Percentiles rank a stretch among this genome's conserved stretches.
These are phyloP conservation scores for Mitragyna speciosa DNA, from an alignment of 257 asterid genomes.

Conservation along the genomic window DNA sequence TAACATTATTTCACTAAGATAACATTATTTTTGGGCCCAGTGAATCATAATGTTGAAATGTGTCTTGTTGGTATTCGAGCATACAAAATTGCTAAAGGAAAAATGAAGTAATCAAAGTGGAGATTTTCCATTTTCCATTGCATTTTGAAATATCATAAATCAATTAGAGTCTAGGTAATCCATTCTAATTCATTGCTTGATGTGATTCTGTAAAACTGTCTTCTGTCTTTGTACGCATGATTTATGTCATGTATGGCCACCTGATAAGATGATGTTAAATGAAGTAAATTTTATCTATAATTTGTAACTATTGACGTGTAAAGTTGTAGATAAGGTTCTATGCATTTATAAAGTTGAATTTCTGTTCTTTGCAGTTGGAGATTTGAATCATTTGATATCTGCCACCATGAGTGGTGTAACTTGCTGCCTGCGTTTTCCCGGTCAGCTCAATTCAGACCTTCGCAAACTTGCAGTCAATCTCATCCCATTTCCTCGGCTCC, in stretches of 20 bases:
- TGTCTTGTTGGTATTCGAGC: background rate
- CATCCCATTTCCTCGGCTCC: conserved; percentile 29
- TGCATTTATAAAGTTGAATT: background rate
- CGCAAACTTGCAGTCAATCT: conserved; percentile 30
- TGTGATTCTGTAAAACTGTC: background rate
- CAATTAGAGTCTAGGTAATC: background rate
- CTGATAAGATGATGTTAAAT: background rate
- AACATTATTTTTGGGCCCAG: no score
- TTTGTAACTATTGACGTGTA: no score
- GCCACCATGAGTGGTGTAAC: conserved; percentile 37
- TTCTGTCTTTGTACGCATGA: background rate
- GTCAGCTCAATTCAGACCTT: conserved; percentile 30
- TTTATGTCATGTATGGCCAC: background rate
- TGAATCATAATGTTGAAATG: background rate
- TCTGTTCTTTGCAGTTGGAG: conserved; percentile 21
- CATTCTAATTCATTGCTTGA: background rate
- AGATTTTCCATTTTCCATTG: background rate
- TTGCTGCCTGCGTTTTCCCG: conserved; percentile 36
- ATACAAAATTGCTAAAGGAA: background rate
- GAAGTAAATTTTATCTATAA: background rate
- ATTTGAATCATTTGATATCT: conserved; percentile 27
- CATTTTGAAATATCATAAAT: background rate
- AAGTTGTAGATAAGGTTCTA: background rate
- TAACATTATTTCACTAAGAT: no score
- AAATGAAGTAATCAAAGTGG: background rate